Base-by-base conservation (phyloP, 768 basidiomycete genomes). In the Xerocomus potaroensis region DNA sequence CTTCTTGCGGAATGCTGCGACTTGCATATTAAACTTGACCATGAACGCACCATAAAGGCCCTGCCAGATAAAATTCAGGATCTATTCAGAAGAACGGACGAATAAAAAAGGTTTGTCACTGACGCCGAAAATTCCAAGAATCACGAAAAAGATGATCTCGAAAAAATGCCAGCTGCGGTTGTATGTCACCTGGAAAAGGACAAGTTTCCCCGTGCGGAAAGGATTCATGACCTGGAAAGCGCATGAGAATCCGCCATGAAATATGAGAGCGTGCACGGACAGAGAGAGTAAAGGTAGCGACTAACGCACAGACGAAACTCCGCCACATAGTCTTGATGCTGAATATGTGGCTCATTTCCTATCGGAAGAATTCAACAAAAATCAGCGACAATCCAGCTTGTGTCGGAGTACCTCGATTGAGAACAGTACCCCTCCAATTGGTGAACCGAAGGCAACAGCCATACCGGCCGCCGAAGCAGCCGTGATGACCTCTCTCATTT, bases 301-400 rank as follows among this genome's bases (percentile, higher is more conserved):
- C 87, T 38, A 99, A 75, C 27, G 96, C 96, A 65, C 96, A 98
- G 62, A 98, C 86, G 67, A 98, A 96, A 61, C 91, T 94, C 59
- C 85, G 76, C 95, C 95, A 98, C 92, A 98, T 96, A 5, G 95
- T 98, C 67, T 91, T 87, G 69, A 94, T 94, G 47, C 88, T 95
- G 66, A 97, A 98, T 31, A 81, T 86, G 64, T 92, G 88, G 66
- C 91, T 95, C 96, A 99, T 99, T 81, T 99, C 96, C 91, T 94
- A 58, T 18, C 11, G 22, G 8, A n/a, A 23, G 30, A 8, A 19
- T 27, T 31, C 22, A 36, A 45, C 56, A 26, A 43, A 27, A 33
- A 21, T 50, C 5, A 34, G 12, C 27, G 3, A 15, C 16, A n/a
- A 39, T 31, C 23, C 4, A 6, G 16, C 39, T 18, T 30, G 44